Evolutionary conservation across 1,139 yeast genomes (phyloP).

Genomic region (Zhuliangozyma blackwelliae): DNA sequence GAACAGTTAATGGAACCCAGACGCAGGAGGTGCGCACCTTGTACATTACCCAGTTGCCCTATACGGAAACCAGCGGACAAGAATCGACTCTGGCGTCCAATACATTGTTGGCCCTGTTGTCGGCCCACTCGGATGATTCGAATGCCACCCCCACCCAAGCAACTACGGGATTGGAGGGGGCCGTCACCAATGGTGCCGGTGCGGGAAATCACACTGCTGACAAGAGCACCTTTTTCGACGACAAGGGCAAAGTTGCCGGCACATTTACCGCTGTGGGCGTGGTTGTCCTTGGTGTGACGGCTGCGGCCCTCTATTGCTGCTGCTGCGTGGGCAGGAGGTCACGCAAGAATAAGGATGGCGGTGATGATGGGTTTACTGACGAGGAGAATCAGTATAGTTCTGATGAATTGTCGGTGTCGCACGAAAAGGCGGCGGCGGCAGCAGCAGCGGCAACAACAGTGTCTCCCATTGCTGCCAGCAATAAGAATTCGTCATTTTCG

Average conservation of each 20-base stretch:
- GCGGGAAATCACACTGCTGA: background rate
- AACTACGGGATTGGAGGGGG: slow-evolving; percentile 8
- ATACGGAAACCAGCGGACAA: slow-evolving; percentile 10
- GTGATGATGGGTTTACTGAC: slow-evolving; percentile 30
- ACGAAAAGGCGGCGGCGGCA: slow-evolving; percentile 17
- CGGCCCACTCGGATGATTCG: slow-evolving; percentile 11
- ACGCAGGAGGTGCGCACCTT: slow-evolving; percentile 17
- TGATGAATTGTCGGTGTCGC: slow-evolving; percentile 24
- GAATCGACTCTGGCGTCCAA: slow-evolving; percentile 8
- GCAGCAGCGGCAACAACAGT: slow-evolving; percentile 1
- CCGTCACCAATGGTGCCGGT: slow-evolving; percentile 7
- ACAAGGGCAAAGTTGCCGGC: slow-evolving; percentile 68
- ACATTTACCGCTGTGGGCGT: slow-evolving; percentile 68
- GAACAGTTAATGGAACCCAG: slow-evolving; percentile 20
- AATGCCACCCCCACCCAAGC: slow-evolving; percentile 5
- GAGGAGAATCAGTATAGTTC: slow-evolving; percentile 37
- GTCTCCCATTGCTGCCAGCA: background rate
- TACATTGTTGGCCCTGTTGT: background rate
- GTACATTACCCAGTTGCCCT: slow-evolving; percentile 15
- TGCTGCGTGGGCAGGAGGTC: slow-evolving; percentile 20
- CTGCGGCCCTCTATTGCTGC: slow-evolving; percentile 33
- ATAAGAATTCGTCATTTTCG: slow-evolving; percentile 12
- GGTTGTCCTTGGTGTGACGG: slow-evolving; percentile 40
- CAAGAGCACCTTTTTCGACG: slow-evolving; percentile 42
- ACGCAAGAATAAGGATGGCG: slow-evolving; percentile 21